Base-by-base conservation (phyloP, 2,329 filamentous ascomycete species). In the Penicillium digitatum region DNA sequence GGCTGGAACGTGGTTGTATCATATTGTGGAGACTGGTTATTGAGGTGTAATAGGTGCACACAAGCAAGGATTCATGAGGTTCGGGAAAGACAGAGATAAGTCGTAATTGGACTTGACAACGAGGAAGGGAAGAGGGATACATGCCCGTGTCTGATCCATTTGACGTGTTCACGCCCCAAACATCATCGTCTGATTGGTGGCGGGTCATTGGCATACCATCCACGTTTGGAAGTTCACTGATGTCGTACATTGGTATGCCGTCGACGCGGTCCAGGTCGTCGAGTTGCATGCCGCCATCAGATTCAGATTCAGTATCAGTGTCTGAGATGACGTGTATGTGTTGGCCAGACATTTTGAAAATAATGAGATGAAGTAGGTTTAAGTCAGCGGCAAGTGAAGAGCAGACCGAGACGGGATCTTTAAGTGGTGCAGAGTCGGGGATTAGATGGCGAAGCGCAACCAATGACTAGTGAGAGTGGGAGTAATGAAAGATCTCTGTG, bases 201-300 rank as follows among this genome's bases (percentile, higher is more conserved):
- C 43, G 43, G 14, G 29, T 6, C 12, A 45, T 45, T 16, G 2
- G 18, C 27, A 16, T 26, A 4, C 45, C 46, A 22, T 53, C 27
- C 2, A 53, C 6, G 9, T 45, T 24, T 29, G 11, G n/a, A 32
- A 32, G 1, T 29, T 40, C 38, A 4, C 38, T 16, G 18, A 1
- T 44, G n/a, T 34, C n/a, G 43, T n/a, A 16, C 48, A 44, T 51
- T 40, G 34, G 46, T 14, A 37, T 31, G 16, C 26, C 42, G 14
- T 37, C 42, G 24, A 9, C 22, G 12, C 26, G 42, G 26, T 62
- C 52, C 24, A 51, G 42, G 18, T 57, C 34, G 9, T 68, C 65
- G 37, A 69, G 38, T 31, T 66, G 57, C 66, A 69, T 69, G 12
- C 59, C 61, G 18, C 66, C 65, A 37, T 62, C 59, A 5, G 51